Percentiles rank a stretch among this genome's conserved stretches.
These are phyloP conservation scores for Populus alba DNA, from an alignment of 345 rosid genomes.

Conservation along the genomic window DNA sequence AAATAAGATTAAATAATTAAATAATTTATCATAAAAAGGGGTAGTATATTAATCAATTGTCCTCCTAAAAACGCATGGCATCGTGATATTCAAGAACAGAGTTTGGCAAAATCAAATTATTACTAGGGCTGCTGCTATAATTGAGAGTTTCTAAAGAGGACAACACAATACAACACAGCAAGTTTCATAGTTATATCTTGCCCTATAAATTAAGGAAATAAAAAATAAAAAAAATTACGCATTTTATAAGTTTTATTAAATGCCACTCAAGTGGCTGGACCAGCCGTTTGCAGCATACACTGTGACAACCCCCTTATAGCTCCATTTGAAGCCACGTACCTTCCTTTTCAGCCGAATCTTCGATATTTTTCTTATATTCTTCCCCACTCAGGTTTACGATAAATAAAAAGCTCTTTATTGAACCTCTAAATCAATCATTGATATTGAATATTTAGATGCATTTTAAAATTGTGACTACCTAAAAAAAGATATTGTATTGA, in stretches of 20 bases:
- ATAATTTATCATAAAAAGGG: too few relatives aligned
- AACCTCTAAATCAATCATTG: too few relatives aligned
- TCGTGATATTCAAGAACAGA: neutral
- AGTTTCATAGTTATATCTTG: neutral
- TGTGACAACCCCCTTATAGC: slow-evolving; percentile 1
- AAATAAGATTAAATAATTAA: too few relatives aligned
- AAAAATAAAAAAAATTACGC: too few relatives aligned
- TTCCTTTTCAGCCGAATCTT: slow-evolving; percentile 17
- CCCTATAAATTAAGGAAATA: too few relatives aligned
- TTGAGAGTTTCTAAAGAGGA: neutral
- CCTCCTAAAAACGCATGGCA: neutral
- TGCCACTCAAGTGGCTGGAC: too few relatives aligned
- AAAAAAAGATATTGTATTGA: too few relatives aligned
- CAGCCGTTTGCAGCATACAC: too few relatives aligned
- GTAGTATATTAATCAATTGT: neutral
- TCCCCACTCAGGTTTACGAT: neutral
- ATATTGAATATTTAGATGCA: too few relatives aligned
- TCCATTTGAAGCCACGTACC: neutral
- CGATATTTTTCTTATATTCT: neutral
- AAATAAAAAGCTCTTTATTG: neutral
- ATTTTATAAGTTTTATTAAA: too few relatives aligned
- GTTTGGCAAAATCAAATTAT: neutral
- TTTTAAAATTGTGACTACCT: too few relatives aligned
- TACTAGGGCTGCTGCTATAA: slow-evolving; percentile 12
- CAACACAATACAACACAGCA: neutral